These are phyloP conservation scores for Chrysoporthe austroafricana DNA, from an alignment of 2,329 filamentous ascomycete genomes.

Conservation along the genomic window DNA sequence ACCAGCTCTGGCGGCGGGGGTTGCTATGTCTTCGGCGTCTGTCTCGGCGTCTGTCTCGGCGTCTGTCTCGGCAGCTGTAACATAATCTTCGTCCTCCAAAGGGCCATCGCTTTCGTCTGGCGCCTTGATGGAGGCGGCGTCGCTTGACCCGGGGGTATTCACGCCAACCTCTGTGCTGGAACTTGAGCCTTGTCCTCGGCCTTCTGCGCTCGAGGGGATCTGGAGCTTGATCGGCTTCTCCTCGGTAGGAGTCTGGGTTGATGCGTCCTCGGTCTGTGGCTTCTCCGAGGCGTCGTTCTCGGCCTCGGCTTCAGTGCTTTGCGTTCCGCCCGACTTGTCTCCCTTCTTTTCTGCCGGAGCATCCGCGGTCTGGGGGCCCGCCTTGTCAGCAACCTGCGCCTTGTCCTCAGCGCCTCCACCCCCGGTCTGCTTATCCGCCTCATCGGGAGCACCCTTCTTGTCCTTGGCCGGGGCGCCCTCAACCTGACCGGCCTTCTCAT, in stretches of 20 bases:
- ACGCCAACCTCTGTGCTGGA: conserved; percentile 28
- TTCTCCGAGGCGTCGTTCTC: conserved; percentile 24
- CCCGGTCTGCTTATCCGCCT: conserved; percentile 23
- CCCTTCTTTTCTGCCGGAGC: neutral
- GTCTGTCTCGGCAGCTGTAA: conserved; percentile 12
- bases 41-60: neutral
- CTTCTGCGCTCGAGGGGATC: conserved; percentile 28
- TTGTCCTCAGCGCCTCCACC: conserved; percentile 40
- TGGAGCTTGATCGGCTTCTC: conserved; percentile 44
- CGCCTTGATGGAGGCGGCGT: neutral
- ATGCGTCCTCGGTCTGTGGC: conserved; percentile 40
- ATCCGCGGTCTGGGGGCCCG: too few relatives aligned
- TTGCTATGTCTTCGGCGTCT: conserved; percentile 2
- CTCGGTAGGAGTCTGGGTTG: neutral
- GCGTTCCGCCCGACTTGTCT: neutral
- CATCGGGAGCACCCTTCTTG: conserved; percentile 1
- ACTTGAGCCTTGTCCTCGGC: conserved; percentile 1
- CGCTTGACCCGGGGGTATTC: conserved; percentile 30
- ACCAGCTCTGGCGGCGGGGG: conserved; percentile 10
- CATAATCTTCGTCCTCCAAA: conserved; percentile 13
- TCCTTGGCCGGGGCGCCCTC: neutral
- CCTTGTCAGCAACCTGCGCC: conserved; percentile 14
- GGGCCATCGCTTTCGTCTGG: conserved; percentile 6
- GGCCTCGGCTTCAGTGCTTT: neutral
- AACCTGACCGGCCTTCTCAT: neutral